Evolutionary conservation across 345 rosid species (phyloP).

Genomic region (Rhodomyrtus tomentosa): DNA sequence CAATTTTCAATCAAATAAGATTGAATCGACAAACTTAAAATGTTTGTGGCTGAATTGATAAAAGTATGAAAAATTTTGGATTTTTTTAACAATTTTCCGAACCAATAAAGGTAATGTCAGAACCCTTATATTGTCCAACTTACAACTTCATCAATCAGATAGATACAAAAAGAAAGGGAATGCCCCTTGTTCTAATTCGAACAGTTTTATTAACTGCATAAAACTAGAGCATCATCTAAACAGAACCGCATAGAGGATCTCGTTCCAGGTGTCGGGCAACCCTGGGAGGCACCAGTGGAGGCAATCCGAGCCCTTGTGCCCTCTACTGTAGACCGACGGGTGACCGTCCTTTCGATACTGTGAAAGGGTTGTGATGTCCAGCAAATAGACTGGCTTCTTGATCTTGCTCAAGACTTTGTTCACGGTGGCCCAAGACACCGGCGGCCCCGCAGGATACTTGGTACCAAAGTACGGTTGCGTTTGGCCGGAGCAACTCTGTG

Average conservation of each 20-base stretch:
- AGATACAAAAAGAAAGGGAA: background rate
- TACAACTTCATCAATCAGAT: background rate
- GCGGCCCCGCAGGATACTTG: conserved; percentile 63
- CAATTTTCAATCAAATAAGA: too few relatives aligned
- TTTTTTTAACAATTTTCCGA: too few relatives aligned
- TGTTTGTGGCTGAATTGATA: too few relatives aligned
- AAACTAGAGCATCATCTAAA: conserved; percentile 11
- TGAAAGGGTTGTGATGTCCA: conserved; percentile 42
- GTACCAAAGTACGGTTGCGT: conserved; percentile 50
- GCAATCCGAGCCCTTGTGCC: conserved; percentile 35
- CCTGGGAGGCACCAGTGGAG: conserved; percentile 99
- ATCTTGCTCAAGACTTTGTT: conserved; percentile 65
- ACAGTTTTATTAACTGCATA: background rate
- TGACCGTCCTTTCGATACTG: conserved; percentile 61
- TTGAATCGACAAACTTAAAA: too few relatives aligned
- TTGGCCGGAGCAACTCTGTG: conserved; percentile 43
- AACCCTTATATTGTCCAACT: background rate
- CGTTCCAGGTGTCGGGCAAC: conserved; percentile 89
- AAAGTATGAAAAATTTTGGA: too few relatives aligned
- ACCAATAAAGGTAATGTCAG: background rate
- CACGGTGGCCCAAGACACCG: conserved; percentile 58
- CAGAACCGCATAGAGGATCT: conserved; percentile 47
- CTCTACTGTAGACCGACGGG: conserved; percentile 41
- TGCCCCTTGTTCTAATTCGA: background rate
- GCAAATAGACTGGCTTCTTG: conserved; percentile 55